These are phyloP conservation scores for Aureobasidium vineae DNA, from an alignment of 2,329 filamentous ascomycete species.

Conservation along the genomic window DNA sequence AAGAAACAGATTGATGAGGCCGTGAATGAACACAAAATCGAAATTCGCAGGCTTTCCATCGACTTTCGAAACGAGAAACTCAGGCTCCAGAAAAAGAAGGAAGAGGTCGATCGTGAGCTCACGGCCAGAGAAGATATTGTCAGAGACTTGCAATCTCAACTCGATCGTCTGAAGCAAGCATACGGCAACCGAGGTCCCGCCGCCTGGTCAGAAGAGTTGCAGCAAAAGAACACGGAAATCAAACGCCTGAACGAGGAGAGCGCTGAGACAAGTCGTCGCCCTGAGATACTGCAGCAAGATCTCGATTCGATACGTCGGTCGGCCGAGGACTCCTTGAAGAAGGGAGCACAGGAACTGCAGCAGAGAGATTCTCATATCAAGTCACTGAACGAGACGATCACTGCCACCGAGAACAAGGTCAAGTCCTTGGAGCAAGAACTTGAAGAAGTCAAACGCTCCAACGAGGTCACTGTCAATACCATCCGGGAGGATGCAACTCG, in stretches of 20 bases:
- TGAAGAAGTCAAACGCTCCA: not conserved
- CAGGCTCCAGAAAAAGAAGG: slow-evolving; percentile 3
- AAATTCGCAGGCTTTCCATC: not conserved
- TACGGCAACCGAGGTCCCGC: not conserved
- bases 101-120: not conserved
- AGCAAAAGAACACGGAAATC: not conserved
- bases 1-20: not conserved
- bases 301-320: not conserved
- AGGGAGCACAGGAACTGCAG: not conserved
- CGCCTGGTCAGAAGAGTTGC: not conserved
- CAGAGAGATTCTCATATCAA: not conserved
- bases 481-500: not conserved
- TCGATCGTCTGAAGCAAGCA: not conserved
- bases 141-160: not conserved
- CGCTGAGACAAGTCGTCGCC: not conserved
- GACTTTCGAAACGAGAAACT: not conserved
- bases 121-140: not conserved
- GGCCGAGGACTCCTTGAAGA: not conserved
- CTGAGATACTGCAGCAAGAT: not conserved
- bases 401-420: not conserved
- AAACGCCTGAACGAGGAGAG: not conserved
- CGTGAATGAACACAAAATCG: not conserved
- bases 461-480: not conserved
- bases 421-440: not conserved
- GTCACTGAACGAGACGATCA: not conserved